Evolutionary conservation across 352 stramenopile species (phyloP).

Genomic region (Thraustochytrium striatum): DNA sequence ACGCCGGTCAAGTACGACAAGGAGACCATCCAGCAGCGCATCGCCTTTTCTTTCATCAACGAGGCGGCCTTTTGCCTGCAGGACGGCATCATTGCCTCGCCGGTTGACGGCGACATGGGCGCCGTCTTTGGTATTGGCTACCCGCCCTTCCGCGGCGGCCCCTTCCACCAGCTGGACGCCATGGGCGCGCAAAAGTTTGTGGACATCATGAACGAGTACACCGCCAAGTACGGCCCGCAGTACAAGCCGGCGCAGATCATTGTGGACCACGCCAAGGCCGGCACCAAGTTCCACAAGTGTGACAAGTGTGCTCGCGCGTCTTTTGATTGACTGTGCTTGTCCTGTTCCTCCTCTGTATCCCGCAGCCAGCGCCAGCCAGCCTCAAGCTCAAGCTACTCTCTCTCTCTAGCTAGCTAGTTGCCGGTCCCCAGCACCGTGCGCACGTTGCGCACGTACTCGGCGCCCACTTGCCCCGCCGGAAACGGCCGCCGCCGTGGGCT

Average conservation of each 20-base stretch:
- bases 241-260: conserved; percentile 91
- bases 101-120: conserved; percentile 93
- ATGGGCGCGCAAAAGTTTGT: conserved; percentile 86
- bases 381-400: too few species aligned
- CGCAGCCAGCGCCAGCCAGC: too few species aligned
- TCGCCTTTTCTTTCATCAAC: conserved; percentile 93
- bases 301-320: too few species aligned
- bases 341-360: too few species aligned
- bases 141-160: conserved; percentile 91
- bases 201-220: conserved; percentile 91
- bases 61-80: conserved; percentile 93
- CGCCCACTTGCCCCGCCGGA: neutral
- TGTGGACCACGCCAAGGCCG: conserved; percentile 90
- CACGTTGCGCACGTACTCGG: neutral
- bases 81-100: conserved; percentile 94
- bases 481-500: neutral
- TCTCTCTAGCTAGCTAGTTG: too few species aligned
- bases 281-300: conserved; percentile 98
- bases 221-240: conserved; percentile 89
- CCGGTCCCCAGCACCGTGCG: conserved; percentile 40
- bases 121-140: conserved; percentile 98
- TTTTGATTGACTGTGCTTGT: too few species aligned
- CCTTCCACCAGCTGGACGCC: conserved; percentile 92
- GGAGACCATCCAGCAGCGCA: conserved; percentile 83
- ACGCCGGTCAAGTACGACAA: conserved; percentile 62